phyloP scores from a whole-genome alignment of 345 rosid genomes.

The Populus ilicifolia region DNA sequence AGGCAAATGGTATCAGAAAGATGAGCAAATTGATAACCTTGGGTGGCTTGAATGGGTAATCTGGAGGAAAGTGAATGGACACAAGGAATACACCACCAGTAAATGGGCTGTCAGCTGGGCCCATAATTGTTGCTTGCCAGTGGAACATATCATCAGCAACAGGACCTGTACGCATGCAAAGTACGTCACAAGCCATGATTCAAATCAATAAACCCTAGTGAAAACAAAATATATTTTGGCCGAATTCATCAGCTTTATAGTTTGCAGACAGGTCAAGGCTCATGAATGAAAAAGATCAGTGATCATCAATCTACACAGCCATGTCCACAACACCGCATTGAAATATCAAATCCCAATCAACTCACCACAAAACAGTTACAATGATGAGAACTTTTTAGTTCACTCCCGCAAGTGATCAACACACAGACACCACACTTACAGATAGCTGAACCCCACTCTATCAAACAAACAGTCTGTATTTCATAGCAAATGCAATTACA shows the following conservation, averaged over 20 bases:
- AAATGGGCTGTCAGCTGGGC: slow-evolving; percentile 24
- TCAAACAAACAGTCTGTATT: neutral
- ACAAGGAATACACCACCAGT: slow-evolving; percentile 24
- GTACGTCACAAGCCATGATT: neutral
- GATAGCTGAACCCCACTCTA: neutral
- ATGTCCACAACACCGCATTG: neutral
- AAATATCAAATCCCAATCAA: neutral
- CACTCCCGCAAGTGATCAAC: neutral
- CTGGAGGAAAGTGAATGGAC: slow-evolving; percentile 23
- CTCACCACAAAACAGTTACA: neutral
- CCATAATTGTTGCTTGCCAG: slow-evolving; percentile 26
- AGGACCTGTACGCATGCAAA: slow-evolving; percentile 10
- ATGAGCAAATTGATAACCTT: neutral
- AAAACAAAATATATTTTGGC: neutral
- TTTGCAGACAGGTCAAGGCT: neutral
- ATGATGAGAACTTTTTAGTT: neutral
- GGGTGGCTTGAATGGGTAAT: slow-evolving; percentile 26
- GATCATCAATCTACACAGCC: neutral
- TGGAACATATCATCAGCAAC: slow-evolving; percentile 24
- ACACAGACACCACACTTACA: neutral
- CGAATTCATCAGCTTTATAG: neutral
- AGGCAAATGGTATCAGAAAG: neutral
- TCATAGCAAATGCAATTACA: neutral
- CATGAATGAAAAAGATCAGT: neutral
- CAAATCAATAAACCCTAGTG: neutral